Evolutionary conservation across 306 rosid genomes (phyloP), one percentile per base, ranked within the genome.

Genomic region (Mimosa pudica): DNA sequence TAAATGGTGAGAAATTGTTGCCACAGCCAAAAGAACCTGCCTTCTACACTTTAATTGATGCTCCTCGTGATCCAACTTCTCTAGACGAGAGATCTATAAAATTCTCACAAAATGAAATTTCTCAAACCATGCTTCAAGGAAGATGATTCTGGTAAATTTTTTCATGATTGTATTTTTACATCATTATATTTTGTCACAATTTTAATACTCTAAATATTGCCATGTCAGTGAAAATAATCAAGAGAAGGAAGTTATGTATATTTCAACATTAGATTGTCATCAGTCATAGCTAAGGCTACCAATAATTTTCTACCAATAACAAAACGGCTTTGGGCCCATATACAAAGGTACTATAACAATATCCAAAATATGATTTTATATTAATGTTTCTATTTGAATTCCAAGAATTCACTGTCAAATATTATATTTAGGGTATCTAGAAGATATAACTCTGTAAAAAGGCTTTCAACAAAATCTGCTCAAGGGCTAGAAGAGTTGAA

Each of bases 401-500:
- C 1, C 4, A 16, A n/a, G 16, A 13, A 67, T 38, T 38, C 42
- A 38, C 33, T 42, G 14, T 10, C 8, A 67, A 67, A 16, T 44
- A 44, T 18, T 17, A 70, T 90, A 45, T 62, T 90, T 11, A 70
- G 74, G 74, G 74, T 18, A 70, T 30, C 33, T 38, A 8, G 5
- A 17, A 6, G 45, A 55, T 47, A 24, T 24, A 24, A 24, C 30
- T 24, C 82, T 1, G 89, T 89, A 36, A 87, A 89, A 62, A 80
- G 88, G 60, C 85, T 89, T n/a, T 89, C 89, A 2, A 10, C 36
- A 18, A 79, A 54, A 75, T 85, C 90, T 3, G 74, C 73, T 42
- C 92, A 89, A 77, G 90, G 90, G 49, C 30, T 74, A 1, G 74
- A 85, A 7, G 90, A 89, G 70, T 83, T 87, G 73, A 81, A 79